Evolutionary conservation across 345 rosid genomes (phyloP).

Genomic region (Hypericum perforatum): DNA sequence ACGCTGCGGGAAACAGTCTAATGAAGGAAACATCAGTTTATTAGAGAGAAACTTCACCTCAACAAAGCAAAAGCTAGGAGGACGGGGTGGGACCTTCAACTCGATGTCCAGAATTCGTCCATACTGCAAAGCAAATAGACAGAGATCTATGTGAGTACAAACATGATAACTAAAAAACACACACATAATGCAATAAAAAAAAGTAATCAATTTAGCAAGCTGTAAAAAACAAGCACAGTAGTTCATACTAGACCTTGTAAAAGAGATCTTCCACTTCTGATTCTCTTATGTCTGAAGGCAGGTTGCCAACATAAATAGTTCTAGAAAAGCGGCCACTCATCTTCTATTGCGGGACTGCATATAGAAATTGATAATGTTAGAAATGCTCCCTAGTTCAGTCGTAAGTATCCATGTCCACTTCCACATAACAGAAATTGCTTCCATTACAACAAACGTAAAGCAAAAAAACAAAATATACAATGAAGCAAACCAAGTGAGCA

Average conservation of each 20-base stretch:
- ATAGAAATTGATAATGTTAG: too few relatives aligned
- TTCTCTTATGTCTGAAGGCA: slow-evolving; percentile 2
- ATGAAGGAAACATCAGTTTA: too few relatives aligned
- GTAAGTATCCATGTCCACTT: too few relatives aligned
- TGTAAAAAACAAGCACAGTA: neutral
- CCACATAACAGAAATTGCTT: too few relatives aligned
- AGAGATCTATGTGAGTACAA: neutral
- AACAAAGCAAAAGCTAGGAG: slow-evolving; percentile 8
- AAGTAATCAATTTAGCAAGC: neutral
- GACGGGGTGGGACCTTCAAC: slow-evolving; percentile 4
- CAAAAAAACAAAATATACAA: slow-evolving; percentile 36
- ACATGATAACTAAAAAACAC: neutral
- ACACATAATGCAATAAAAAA: neutral
- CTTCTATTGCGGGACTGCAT: neutral
- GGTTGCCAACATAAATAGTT: slow-evolving; percentile 6
- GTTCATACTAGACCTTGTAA: neutral
- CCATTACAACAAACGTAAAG: slow-evolving; percentile 19
- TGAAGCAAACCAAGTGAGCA: slow-evolving; percentile 90
- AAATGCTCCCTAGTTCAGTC: too few relatives aligned
- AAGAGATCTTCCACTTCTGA: slow-evolving; percentile 6
- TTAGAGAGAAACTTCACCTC: neutral
- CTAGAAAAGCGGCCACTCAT: slow-evolving; percentile 5
- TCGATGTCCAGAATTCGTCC: neutral
- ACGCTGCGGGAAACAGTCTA: too few relatives aligned
- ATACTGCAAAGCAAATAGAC: neutral